Evolutionary conservation across 441 rosid genomes (phyloP).

Genomic region (Flueggea neowawraea): DNA sequence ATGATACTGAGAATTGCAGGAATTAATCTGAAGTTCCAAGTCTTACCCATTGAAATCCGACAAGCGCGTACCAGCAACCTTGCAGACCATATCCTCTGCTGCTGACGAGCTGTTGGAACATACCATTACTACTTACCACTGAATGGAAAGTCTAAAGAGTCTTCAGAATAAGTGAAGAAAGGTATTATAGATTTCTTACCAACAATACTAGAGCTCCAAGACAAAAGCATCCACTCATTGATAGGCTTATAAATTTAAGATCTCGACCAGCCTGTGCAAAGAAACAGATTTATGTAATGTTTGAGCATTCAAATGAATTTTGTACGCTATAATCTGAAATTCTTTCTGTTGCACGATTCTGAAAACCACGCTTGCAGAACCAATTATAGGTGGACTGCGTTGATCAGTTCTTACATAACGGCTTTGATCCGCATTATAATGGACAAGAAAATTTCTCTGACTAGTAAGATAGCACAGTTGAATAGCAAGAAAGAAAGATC

Average conservation of each 20-base stretch:
- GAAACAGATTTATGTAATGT: no score
- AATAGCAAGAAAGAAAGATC: no score
- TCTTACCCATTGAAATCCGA: slow-evolving; percentile 72
- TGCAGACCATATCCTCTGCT: slow-evolving; percentile 39
- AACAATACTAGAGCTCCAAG: slow-evolving; percentile 56
- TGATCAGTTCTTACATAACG: no score
- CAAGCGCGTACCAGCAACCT: slow-evolving; percentile 60
- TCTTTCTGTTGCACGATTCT: no score
- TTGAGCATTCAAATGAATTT: no score
- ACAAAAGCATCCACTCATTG: slow-evolving; percentile 73
- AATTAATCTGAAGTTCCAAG: not conserved
- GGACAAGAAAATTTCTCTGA: no score
- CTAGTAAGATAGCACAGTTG: no score
- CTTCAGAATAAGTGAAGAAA: not conserved
- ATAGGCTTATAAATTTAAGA: slow-evolving; percentile 66
- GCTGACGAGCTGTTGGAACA: slow-evolving; percentile 26
- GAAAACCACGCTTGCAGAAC: no score
- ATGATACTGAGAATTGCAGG: not conserved
- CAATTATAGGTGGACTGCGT: no score
- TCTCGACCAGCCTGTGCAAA: slow-evolving; percentile 90
- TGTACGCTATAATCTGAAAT: no score
- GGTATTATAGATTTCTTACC: slow-evolving; percentile 32
- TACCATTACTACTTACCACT: not conserved
- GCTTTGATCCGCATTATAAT: no score
- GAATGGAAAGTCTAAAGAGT: not conserved